Evolutionary conservation across 768 basidiomycete species (phyloP), one percentile per base, ranked within the genome.

Genomic region (Psilocybe cyanescens): DNA sequence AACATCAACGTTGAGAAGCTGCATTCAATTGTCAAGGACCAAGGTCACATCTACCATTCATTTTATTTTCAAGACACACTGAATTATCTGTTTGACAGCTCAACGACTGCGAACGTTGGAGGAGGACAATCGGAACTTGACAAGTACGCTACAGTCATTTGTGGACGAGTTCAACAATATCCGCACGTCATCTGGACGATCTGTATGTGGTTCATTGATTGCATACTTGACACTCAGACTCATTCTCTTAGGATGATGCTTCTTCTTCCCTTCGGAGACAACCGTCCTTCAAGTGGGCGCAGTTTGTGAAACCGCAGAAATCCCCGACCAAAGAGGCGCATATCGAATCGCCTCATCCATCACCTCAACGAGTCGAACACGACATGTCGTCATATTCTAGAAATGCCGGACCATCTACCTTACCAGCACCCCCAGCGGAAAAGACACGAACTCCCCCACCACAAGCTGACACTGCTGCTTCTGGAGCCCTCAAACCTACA

Each of bases 231-330:
- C 45, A 12, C n/a, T 8, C 41, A 67, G 59, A 59, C 59, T 55
- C 54, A 54, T 19, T 16, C 56, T 47, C 55, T 39, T 68, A 81
- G 74, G 75, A 76, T 55, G 77, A 83, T 33, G 63, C 69, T 24
- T 68, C 71, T 14, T 81, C 78, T 55, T 74, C 86, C 3, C 74
- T 95, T 19, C 81, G 79, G 55, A 83, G 91, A 57, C 91, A 92
- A 68, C 86, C 88, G 31, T 94, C 94, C 12, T 93, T 94, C 76
- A 94, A 94, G 70, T 95, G 94, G 94, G 92, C 92, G 0, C 83
- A 88, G 58, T 94, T 87, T 62, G 85, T 88, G 31, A 90, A 91
- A 70, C 86, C 90, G 1, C 75, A 86, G 59, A 86, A 86, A 65
- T 95, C 94, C 17, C 94, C 94, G 29, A 95, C 93, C 24, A 93